A percentile compares a stretch with the other conserved stretches of the same genome.
phyloP scores from a whole-genome alignment of 2,329 filamentous ascomycete species.

The Polychaeton citri region DNA sequence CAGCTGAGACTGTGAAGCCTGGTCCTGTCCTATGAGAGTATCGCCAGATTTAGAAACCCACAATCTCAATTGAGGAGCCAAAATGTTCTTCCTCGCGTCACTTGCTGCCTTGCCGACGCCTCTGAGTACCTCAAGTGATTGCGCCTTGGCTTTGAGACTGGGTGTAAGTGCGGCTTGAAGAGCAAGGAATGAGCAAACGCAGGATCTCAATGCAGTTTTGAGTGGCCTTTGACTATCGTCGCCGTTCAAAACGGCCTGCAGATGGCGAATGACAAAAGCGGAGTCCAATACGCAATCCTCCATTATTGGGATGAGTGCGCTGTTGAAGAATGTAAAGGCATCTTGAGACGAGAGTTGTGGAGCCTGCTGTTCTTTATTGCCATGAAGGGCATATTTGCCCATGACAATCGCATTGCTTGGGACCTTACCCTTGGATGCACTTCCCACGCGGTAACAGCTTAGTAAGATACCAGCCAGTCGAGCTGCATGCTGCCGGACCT shows the following conservation, averaged over 20 bases:
- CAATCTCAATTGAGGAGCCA: conserved; percentile 60
- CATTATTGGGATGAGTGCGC: conserved; percentile 57
- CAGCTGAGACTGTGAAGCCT: conserved; percentile 5
- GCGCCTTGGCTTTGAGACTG: conserved; percentile 53
- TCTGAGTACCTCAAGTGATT: conserved; percentile 59
- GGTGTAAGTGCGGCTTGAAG: conserved; percentile 60
- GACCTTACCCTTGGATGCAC: conserved; percentile 19
- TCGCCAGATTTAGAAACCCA: conserved; percentile 49
- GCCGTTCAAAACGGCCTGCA: conserved; percentile 49
- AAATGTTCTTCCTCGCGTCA: conserved; percentile 56
- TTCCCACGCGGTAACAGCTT: conserved; percentile 27
- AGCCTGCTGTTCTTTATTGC: conserved; percentile 34
- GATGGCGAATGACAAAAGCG: conserved; percentile 51
- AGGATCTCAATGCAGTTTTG: conserved; percentile 49
- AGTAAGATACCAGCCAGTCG: conserved; percentile 49
- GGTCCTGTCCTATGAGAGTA: neutral
- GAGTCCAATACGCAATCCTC: conserved; percentile 80
- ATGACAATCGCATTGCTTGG: conserved; percentile 28
- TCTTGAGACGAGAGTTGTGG: conserved; percentile 48
- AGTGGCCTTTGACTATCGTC: conserved; percentile 25
- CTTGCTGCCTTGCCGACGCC: conserved; percentile 58
- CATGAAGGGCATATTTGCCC: conserved; percentile 55
- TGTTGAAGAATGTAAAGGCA: conserved; percentile 47
- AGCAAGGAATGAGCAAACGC: conserved; percentile 58
- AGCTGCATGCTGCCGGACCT: conserved; percentile 46